Conservation (phyloP, 768 basidiomycete genomes). For the Zangia roseola region DNA sequence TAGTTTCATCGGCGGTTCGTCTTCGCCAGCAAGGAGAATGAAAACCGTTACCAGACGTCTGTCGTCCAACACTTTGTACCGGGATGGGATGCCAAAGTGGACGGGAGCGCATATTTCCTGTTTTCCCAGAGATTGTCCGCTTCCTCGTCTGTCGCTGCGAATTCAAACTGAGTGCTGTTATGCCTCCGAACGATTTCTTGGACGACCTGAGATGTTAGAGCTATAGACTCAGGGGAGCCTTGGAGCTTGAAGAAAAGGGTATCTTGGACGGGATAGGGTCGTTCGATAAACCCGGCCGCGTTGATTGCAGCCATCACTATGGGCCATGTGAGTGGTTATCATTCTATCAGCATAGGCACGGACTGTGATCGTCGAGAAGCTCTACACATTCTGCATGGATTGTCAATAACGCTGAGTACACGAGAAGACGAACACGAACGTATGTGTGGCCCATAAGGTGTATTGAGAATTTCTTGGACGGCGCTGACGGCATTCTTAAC, state of each 20-base stretch:
- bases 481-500: constrained; percentile 77
- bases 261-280: constrained; percentile 67
- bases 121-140: constrained; percentile 81
- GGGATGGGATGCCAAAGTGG: constrained; percentile 61
- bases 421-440: constrained; percentile 44
- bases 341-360: constrained; percentile 13
- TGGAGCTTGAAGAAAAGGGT: constrained; percentile 93
- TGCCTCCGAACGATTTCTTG: constrained; percentile 64
- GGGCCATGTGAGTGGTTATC: neutral
- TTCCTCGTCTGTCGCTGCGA: constrained; percentile 73
- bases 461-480: constrained; percentile 76
- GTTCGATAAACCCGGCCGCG: constrained; percentile 55
- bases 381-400: constrained; percentile 74
- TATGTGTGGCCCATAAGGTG: constrained; percentile 66
- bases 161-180: constrained; percentile 64
- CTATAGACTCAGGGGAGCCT: constrained; percentile 60
- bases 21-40: neutral
- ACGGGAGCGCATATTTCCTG: constrained; percentile 80
- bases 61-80: constrained; percentile 79
- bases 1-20: neutral
- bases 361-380: constrained; percentile 75
- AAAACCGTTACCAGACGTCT: constrained; percentile 71
- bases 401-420: neutral
- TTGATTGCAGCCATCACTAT: constrained; percentile 81
- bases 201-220: constrained; percentile 57